Evolutionary conservation across 176 grass and related monocot genomes (phyloP), one percentile per base, ranked within the genome.

Genomic region (Metroxylon sagu): DNA sequence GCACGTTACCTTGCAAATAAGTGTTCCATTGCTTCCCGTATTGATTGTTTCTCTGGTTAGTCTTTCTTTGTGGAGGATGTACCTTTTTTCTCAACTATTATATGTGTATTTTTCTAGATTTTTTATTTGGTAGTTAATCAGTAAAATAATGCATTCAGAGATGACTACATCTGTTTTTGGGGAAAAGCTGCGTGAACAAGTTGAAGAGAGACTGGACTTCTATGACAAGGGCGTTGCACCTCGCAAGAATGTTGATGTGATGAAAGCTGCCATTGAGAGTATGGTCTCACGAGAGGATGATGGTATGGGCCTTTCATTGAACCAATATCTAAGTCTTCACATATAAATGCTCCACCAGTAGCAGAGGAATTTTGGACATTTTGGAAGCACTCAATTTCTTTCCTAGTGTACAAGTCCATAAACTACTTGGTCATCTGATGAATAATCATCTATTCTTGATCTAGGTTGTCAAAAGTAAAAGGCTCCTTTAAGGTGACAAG

Each of bases 1-100:
- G 93, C 93, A 62, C 85, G 93, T 5, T 98, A 98, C 39, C 79
- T 98, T 53, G 93, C 93, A 18, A 98, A 92, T 66, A 98, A 98
- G 62, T 98, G 93, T 18, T 98, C 93, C 7, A 92, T 98, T 79
- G 93, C 93, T 61, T 89, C 87, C 29, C 87, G 92, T 56, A 91
- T 97, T 69, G 92, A 97, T 49, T 97, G 92, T 62, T 97, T 80
- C 59, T 98, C 93, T 19, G 93, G 93, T 98, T 56, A 68, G 74
- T 65, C 6, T 54, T 35, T 12, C 12, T 8, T 19, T 48, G 6
- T 43, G 35, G 35, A 43, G 35, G 35, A 43, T 43, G 35, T 14
- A 43, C 12, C 7, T 12, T 14, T 43, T 43, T 43, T 43, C 31
- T 35, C 31, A 35, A 35, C 31, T 35, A 35, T 35, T 43, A 14